Evolutionary conservation across 2,329 filamentous ascomycete species (phyloP).

Genomic region (Fusarium sp.): DNA sequence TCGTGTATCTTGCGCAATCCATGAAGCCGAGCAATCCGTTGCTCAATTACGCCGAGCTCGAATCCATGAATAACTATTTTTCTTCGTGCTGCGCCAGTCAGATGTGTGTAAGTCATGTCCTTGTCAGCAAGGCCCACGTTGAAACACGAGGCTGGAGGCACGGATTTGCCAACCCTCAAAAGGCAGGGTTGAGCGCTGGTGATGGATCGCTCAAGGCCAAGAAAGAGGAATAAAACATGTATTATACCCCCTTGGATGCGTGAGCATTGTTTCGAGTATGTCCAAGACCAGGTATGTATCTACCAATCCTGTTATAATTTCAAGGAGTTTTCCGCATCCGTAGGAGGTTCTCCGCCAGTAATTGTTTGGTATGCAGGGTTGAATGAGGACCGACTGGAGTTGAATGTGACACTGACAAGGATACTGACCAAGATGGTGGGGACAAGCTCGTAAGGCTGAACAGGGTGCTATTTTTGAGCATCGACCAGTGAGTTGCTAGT

Average conservation of each 20-base stretch:
- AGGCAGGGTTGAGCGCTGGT: constrained; percentile 4
- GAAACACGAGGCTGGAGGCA: constrained; percentile 22
- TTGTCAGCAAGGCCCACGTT: constrained; percentile 33
- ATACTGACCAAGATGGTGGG: constrained; percentile 33
- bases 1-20: constrained; percentile 25
- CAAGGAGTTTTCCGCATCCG: constrained; percentile 18
- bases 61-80: background rate
- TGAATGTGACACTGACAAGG: constrained; percentile 30
- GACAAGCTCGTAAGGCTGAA: constrained; percentile 44
- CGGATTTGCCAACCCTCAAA: constrained; percentile 3
- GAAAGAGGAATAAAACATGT: constrained; percentile 2
- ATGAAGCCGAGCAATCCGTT: constrained; percentile 26
- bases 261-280: constrained; percentile 4
- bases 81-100: constrained; percentile 5
- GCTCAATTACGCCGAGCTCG: constrained; percentile 3
- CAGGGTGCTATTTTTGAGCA: constrained; percentile 38
- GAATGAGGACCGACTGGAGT: background rate
- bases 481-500: constrained; percentile 5
- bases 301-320: constrained; percentile 7
- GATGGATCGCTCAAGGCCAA: background rate
- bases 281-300: background rate
- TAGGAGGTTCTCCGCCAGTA: constrained; percentile 16
- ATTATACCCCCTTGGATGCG: constrained; percentile 13
- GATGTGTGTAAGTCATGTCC: constrained; percentile 27
- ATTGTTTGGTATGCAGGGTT: constrained; percentile 9